Evolutionary conservation across 164 flowering plant species (phyloP).

Genomic region (Stephania cephalantha): DNA sequence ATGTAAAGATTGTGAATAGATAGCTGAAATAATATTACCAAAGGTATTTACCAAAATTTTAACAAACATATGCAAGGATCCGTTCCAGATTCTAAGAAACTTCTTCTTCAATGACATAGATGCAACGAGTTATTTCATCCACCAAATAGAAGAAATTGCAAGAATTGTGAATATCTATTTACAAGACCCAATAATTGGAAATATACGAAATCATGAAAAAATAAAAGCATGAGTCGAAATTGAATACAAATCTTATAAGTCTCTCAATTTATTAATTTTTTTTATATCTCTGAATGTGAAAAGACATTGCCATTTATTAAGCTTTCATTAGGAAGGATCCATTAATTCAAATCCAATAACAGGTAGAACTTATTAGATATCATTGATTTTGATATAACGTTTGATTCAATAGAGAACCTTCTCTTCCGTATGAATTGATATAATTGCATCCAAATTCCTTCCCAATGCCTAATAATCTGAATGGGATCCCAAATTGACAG

Average conservation of each 20-base stretch:
- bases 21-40: not conserved
- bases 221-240: not conserved
- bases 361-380: too few relatives aligned
- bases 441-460: too few relatives aligned
- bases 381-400: too few relatives aligned
- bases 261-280: not conserved
- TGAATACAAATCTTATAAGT: too few relatives aligned
- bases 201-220: not conserved
- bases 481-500: too few relatives aligned
- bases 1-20: not conserved
- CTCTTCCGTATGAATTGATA: too few relatives aligned
- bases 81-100: not conserved
- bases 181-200: not conserved
- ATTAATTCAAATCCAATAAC: too few relatives aligned
- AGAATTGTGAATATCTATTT: not conserved
- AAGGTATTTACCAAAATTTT: not conserved
- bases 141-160: not conserved
- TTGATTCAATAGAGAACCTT: too few relatives aligned
- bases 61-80: not conserved
- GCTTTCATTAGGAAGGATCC: not conserved
- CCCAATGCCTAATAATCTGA: too few relatives aligned
- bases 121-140: not conserved
- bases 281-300: not conserved
- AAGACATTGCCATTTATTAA: not conserved
- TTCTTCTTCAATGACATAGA: too few relatives aligned